phyloP scores from a whole-genome alignment of 202 grass and related monocot species.

The Eragrostis tef region DNA sequence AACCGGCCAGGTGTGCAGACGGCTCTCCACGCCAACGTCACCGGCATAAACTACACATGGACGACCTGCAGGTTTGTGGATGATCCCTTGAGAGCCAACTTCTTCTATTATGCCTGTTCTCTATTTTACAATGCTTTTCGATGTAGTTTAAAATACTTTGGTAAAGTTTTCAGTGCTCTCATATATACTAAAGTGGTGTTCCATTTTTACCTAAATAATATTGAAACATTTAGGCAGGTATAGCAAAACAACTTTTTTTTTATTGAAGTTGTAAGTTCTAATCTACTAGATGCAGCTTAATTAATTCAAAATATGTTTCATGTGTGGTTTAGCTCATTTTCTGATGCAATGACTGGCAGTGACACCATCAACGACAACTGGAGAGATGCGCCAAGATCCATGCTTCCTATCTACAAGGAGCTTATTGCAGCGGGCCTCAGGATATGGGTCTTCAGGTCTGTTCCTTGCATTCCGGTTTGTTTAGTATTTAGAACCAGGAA shows the following conservation, averaged over 20 bases:
- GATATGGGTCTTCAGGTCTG: slow-evolving; percentile 89
- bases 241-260: too few relatives aligned
- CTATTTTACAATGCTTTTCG: too few relatives aligned
- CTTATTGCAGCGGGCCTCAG: slow-evolving; percentile 68
- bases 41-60: slow-evolving; percentile 72
- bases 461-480: not conserved
- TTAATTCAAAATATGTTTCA: not conserved
- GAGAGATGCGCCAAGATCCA: slow-evolving; percentile 67
- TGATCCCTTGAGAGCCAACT: too few relatives aligned
- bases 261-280: not conserved
- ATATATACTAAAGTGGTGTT: too few relatives aligned
- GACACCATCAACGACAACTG: slow-evolving; percentile 55
- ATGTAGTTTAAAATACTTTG: too few relatives aligned
- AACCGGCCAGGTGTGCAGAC: slow-evolving; percentile 71
- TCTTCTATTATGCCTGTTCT: too few relatives aligned
- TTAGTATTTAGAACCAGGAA: too few relatives aligned
- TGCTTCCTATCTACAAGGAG: slow-evolving; percentile 84
- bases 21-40: slow-evolving; percentile 83
- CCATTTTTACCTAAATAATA: too few relatives aligned
- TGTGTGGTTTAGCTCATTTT: not conserved
- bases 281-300: not conserved
- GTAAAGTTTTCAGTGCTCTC: too few relatives aligned
- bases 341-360: slow-evolving; percentile 38
- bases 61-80: slow-evolving; percentile 64
- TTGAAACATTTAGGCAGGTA: too few relatives aligned